phyloP scores from a whole-genome alignment of 495 filamentous ascomycete genomes.

The Xylaria venustula region DNA sequence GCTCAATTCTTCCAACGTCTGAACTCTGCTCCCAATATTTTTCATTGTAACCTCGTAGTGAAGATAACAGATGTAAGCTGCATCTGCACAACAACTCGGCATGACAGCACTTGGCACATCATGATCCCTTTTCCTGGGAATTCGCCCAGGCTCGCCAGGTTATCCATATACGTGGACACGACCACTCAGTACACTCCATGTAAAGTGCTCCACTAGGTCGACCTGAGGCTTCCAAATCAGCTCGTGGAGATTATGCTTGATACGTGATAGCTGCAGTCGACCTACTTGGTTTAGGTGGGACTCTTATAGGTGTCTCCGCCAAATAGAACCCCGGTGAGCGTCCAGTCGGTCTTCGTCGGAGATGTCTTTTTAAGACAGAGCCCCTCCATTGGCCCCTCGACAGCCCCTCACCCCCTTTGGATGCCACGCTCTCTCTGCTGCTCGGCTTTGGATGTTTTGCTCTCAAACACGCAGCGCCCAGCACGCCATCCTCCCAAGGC shows the following conservation, averaged over 20 bases:
- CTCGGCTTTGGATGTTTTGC: background rate
- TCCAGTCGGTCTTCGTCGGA: background rate
- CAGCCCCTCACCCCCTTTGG: background rate
- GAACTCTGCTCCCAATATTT: no score
- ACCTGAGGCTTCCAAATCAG: slow-evolving; percentile 1
- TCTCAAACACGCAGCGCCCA: background rate
- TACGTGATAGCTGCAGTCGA: background rate
- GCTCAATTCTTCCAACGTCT: no score
- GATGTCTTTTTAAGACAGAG: slow-evolving; percentile 2
- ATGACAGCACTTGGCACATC: slow-evolving; percentile 9
- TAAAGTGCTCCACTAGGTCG: background rate
- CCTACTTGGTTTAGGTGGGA: no score
- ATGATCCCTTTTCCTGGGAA: background rate
- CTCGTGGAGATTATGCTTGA: background rate
- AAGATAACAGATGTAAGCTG: background rate
- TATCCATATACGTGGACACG: no score
- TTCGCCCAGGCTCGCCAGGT: background rate
- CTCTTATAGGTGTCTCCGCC: no score
- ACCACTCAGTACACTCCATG: no score
- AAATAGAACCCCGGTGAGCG: no score
- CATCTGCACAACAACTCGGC: slow-evolving; percentile 11
- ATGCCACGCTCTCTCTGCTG: no score
- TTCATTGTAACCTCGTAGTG: no score
- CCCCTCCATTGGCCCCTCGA: background rate
- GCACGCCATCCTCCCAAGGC: background rate